Conservation (phyloP, 2,329 filamentous ascomycete species). For the Xylariaceae sp. region DNA sequence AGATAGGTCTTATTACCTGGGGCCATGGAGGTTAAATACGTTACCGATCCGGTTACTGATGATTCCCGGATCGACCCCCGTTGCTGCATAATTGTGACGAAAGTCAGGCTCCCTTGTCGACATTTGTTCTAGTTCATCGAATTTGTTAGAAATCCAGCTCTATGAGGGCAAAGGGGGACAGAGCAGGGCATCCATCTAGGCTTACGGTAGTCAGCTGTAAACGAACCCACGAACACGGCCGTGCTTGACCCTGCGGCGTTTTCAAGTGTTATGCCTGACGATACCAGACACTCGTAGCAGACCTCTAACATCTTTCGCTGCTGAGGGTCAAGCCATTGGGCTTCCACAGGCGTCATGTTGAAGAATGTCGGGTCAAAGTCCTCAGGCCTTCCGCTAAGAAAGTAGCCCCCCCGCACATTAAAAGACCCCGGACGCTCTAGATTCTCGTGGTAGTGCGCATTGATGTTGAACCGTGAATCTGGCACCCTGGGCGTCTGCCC, state of each 20-base stretch:
- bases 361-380: slow-evolving; percentile 47
- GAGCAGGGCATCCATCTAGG: no score
- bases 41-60: slow-evolving; percentile 47
- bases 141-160: background rate
- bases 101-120: slow-evolving; percentile 34
- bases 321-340: slow-evolving; percentile 50
- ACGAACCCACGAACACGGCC: slow-evolving; percentile 36
- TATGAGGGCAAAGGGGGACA: no score
- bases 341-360: slow-evolving; percentile 47
- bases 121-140: slow-evolving; percentile 37
- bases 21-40: slow-evolving; percentile 46
- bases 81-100: slow-evolving; percentile 37
- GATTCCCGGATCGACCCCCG: slow-evolving; percentile 45
- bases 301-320: slow-evolving; percentile 49
- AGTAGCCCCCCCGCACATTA: slow-evolving; percentile 34
- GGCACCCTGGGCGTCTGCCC: slow-evolving; percentile 34
- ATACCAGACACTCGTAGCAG: slow-evolving; percentile 50
- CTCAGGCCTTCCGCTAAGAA: slow-evolving; percentile 31
- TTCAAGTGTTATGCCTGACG: slow-evolving; percentile 43
- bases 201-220: slow-evolving; percentile 35
- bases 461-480: slow-evolving; percentile 35
- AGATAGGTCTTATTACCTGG: slow-evolving; percentile 24
- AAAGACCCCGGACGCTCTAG: slow-evolving; percentile 34
- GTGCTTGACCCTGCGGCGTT: slow-evolving; percentile 38
- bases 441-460: slow-evolving; percentile 36